These are phyloP conservation scores for Leccinum proliferum DNA, from an alignment of 1,284 basidiomycete genomes.

Conservation along the genomic window DNA sequence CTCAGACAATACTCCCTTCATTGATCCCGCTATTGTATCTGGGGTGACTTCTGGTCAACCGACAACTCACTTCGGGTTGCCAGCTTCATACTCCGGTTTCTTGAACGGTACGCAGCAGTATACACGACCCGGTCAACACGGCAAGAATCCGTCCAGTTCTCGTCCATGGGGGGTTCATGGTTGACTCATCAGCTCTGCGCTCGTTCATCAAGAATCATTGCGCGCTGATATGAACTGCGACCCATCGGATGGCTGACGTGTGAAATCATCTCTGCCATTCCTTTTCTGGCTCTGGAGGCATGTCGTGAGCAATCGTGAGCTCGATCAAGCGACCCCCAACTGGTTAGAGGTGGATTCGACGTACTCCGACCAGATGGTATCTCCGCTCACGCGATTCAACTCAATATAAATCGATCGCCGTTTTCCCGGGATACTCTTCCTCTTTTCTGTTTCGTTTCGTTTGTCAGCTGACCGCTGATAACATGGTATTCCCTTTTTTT, in stretches of 20 bases:
- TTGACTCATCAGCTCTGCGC: conserved; percentile 11
- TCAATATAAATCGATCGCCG: conserved; percentile 9
- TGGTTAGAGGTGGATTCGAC: neutral
- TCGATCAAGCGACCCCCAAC: conserved; percentile 3
- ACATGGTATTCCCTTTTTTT: neutral
- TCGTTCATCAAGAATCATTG: neutral
- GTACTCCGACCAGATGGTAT: conserved; percentile 4
- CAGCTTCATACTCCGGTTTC: conserved; percentile 7
- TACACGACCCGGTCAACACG: conserved; percentile 15
- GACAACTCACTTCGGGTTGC: conserved; percentile 5
- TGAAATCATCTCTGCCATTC: conserved; percentile 5
- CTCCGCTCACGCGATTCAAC: conserved; percentile 4
- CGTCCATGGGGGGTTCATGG: conserved; percentile 25
- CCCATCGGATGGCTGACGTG: conserved; percentile 9
- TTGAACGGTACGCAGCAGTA: conserved; percentile 14
- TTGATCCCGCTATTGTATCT: conserved; percentile 23
- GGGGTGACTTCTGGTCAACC: neutral
- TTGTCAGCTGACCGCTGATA: neutral
- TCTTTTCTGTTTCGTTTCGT: neutral
- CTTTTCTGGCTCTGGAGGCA: conserved; percentile 1
- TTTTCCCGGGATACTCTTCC: conserved; percentile 2
- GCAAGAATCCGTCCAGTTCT: conserved; percentile 17
- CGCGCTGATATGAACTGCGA: conserved; percentile 4
- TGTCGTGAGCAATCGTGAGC: conserved; percentile 4
- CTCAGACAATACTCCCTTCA: conserved; percentile 9